Evolutionary conservation across 441 rosid species (phyloP), one percentile per base, ranked within the genome.

Genomic region (Raphanus hybrid): DNA sequence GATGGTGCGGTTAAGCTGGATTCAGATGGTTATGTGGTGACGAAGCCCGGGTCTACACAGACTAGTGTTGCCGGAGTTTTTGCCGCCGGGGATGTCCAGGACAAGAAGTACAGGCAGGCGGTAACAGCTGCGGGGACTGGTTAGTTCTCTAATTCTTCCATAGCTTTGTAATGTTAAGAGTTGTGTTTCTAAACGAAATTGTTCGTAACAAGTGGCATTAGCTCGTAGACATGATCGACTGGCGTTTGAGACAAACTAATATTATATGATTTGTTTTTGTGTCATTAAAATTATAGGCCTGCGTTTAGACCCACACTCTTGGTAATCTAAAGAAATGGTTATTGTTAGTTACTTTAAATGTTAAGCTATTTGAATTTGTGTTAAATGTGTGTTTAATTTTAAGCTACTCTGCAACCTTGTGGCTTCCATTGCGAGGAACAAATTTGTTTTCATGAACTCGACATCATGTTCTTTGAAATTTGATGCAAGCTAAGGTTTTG

Each of bases 11-110:
- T 92, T 71, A 39, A 87, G 73, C 82, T 93, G 12, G 92, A 91
- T 72, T 81, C 87, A 0, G 95, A 88, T 78, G 97, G 97, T 0
- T 93, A 93, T 57, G 71, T 91, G 52, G 57, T 86, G 37, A 91
- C 97, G 0, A 80, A 84, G 73, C 90, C 90, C 0, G 98, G 94
- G 2, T 86, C 92, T 23, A 86, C 93, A 0, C 75, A 73, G 85
- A 93, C 97, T 29, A 91, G 89, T 18, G 86, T 93, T 3, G 85
- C 32, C 4, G 98, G 98, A 3, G 93, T 91, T 59, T 91, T 91
- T 48, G 97, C 97, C 0, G 92, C 97, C 0, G 98, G 98, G 12
- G 97, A 93, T 84, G 98, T 90, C 37, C 98, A 91, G 89, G 98
- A 93, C 66, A 93, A 93, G 89, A 93, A 90, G 86, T 93, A 91